Conservation (phyloP, 805 yeast genomes). For the Lachancea sp. region DNA sequence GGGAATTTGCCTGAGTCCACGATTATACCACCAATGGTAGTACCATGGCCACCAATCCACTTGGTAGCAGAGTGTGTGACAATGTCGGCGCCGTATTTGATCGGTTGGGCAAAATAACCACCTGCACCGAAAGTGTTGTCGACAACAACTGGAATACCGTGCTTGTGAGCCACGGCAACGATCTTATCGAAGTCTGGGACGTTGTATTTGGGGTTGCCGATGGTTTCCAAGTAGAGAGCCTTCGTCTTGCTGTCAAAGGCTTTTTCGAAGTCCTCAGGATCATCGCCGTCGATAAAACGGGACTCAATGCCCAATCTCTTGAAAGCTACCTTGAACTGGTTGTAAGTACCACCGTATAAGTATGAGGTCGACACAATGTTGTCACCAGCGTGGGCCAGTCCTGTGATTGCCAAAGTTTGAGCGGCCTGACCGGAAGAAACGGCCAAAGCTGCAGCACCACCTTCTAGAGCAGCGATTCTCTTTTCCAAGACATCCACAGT, state of each 20-base stretch:
- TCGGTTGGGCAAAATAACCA: conserved; percentile 78
- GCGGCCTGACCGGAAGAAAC: conserved; percentile 97
- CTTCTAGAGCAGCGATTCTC: conserved; percentile 87
- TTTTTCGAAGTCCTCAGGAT: conserved; percentile 61
- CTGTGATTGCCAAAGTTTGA: conserved; percentile 75
- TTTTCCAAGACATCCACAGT: conserved; percentile 87
- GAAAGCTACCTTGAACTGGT: conserved; percentile 89
- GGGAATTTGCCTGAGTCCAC: conserved; percentile 91
- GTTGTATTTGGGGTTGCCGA: conserved; percentile 89
- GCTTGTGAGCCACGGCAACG: conserved; percentile 69
- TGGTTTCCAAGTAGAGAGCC: conserved; percentile 82
- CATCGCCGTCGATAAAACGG: conserved; percentile 79
- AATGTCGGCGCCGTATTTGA: conserved; percentile 86
- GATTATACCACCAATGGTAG: conserved; percentile 86
- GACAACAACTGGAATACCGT: conserved; percentile 85
- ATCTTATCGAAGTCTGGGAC: conserved; percentile 85
- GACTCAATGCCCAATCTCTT: conserved; percentile 82
- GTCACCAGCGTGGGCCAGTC: conserved; percentile 82
- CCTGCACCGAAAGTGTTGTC: conserved; percentile 98
- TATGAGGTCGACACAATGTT: conserved; percentile 81
- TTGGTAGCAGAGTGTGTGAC: conserved; percentile 93
- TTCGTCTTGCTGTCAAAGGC: conserved; percentile 79
- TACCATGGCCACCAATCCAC: conserved; percentile 98
- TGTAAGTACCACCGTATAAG: conserved; percentile 94
- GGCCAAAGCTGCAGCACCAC: conserved; percentile 86